Percentiles rank a stretch among this genome's conserved stretches.
phyloP scores from a whole-genome alignment of 305 asterid genomes.

The Fraxinus velutina region DNA sequence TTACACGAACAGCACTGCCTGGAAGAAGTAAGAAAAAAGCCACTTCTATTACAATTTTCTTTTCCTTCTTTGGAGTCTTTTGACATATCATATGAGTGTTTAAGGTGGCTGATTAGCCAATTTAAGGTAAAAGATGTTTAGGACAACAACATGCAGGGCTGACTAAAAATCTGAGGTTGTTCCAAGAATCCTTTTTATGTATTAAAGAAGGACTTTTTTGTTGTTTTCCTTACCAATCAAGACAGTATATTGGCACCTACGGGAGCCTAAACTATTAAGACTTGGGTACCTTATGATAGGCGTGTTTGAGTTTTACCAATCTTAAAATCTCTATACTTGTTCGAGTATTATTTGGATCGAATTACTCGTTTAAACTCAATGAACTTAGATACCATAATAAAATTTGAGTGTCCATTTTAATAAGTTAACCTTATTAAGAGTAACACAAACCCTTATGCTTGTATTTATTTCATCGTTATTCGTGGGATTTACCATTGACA shows the following conservation, averaged over 20 bases:
- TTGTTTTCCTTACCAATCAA: neutral
- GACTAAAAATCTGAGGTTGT: neutral
- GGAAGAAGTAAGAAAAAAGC: constrained; percentile 35
- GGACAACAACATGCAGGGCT: neutral
- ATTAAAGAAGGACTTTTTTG: neutral
- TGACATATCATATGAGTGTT: neutral
- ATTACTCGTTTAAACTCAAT: neutral
- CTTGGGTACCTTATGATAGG: neutral
- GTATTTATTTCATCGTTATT: neutral
- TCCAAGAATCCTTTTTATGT: neutral
- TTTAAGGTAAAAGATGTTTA: neutral
- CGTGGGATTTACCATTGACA: neutral
- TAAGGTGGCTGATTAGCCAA: neutral
- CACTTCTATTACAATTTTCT: neutral
- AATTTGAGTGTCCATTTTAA: too few species aligned
- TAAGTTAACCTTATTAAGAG: neutral
- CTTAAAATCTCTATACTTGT: too few species aligned
- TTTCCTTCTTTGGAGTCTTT: neutral
- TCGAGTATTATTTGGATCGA: neutral
- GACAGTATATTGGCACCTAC: neutral
- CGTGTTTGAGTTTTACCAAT: neutral
- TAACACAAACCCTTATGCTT: neutral
- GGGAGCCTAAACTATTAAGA: neutral
- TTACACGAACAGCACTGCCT: constrained; percentile 26
- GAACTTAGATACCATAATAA: neutral